phyloP scores from a whole-genome alignment of 2,329 filamentous ascomycete genomes.

The Sordariomycetes sp. region DNA sequence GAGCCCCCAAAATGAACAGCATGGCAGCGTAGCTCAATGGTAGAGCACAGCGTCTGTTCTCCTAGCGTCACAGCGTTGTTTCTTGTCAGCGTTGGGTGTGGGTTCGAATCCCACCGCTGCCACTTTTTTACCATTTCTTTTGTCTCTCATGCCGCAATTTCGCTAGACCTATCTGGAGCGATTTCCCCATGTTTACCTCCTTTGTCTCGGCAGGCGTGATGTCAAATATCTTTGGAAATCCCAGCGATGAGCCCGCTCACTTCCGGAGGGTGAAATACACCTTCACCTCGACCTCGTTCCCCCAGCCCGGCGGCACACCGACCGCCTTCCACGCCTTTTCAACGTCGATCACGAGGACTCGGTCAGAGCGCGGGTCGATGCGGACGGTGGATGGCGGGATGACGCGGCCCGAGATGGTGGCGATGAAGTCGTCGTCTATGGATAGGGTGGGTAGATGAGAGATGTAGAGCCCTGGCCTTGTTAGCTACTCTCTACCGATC shows the following conservation, averaged over 20 bases:
- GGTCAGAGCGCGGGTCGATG: constrained; percentile 36
- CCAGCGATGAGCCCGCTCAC: neutral
- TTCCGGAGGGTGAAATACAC: constrained; percentile 38
- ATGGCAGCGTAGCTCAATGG: too few species aligned
- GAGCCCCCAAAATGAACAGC: too few species aligned
- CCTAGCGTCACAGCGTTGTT: too few species aligned
- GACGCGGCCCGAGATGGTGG: constrained; percentile 60
- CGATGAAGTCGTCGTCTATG: constrained; percentile 58
- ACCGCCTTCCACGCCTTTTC: constrained; percentile 68
- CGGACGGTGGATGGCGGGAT: constrained; percentile 58
- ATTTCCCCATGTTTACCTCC: too few species aligned
- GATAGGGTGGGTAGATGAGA: constrained; percentile 52
- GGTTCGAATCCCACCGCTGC: too few species aligned
- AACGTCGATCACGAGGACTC: constrained; percentile 68
- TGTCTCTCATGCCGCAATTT: too few species aligned
- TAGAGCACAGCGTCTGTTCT: too few species aligned
- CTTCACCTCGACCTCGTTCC: constrained; percentile 67
- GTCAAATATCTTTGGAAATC: too few species aligned
- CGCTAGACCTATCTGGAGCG: too few species aligned
- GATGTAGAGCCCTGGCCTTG: constrained; percentile 59
- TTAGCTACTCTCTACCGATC: neutral
- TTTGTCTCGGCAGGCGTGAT: too few species aligned
- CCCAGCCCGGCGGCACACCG: constrained; percentile 60
- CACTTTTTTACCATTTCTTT: too few species aligned
- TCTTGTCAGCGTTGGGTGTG: too few species aligned